Conservation (phyloP, 2,329 filamentous ascomycete genomes). For the Beauveria pseudobassiana region DNA sequence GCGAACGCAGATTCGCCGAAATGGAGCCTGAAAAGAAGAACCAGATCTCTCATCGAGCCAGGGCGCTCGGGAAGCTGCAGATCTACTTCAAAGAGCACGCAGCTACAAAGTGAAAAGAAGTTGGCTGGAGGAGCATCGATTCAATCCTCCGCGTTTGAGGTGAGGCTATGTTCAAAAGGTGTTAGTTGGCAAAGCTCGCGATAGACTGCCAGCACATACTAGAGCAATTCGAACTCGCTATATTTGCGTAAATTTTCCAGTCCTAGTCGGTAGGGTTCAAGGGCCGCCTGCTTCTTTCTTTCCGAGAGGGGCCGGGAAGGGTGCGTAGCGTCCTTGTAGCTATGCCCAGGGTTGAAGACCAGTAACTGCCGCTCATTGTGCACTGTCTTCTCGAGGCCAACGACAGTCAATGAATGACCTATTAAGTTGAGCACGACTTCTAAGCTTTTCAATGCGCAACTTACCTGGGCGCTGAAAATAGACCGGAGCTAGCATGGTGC, state of each 20-base stretch:
- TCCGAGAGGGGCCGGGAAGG: slow-evolving; percentile 14
- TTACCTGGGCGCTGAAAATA: slow-evolving; percentile 79
- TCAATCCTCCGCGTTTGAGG: background rate
- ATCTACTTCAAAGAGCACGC: slow-evolving; percentile 58
- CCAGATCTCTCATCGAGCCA: slow-evolving; percentile 81
- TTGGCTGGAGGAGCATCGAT: background rate
- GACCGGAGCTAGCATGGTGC: slow-evolving; percentile 70
- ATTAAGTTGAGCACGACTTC: background rate
- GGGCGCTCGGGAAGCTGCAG: slow-evolving; percentile 80
- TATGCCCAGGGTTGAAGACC: slow-evolving; percentile 83
- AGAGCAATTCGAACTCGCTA: slow-evolving; percentile 71
- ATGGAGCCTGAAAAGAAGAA: slow-evolving; percentile 90
- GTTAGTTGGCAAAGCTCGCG: background rate
- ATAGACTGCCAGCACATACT: slow-evolving; percentile 38
- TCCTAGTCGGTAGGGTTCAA: slow-evolving; percentile 69
- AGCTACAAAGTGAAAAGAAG: background rate
- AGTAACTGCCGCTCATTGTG: slow-evolving; percentile 63
- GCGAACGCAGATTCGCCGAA: slow-evolving; percentile 63
- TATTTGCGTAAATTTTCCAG: slow-evolving; percentile 61
- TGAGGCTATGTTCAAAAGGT: background rate
- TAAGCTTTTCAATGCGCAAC: slow-evolving; percentile 4
- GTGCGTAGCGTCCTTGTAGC: slow-evolving; percentile 45
- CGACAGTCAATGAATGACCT: slow-evolving; percentile 85
- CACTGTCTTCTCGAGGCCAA: slow-evolving; percentile 67
- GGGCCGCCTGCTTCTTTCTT: slow-evolving; percentile 24